Conservation (phyloP, 2,329 filamentous ascomycete species). For the Myriosclerotinia duriaeana region DNA sequence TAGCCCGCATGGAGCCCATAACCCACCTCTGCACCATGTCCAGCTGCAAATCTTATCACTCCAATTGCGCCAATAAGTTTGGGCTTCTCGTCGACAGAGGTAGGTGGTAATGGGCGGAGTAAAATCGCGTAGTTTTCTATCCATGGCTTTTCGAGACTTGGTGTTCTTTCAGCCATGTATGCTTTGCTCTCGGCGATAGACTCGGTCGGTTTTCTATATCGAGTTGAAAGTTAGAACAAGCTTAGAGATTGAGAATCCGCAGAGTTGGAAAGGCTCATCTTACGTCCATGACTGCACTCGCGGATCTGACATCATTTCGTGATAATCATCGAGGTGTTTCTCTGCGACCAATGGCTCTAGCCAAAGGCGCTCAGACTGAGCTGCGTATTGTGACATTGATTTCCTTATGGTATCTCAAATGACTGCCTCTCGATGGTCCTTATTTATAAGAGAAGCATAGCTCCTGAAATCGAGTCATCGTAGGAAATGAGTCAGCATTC, state of each 20-base stretch:
- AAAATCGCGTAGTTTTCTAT: conserved; percentile 34
- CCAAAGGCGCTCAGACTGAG: conserved; percentile 31
- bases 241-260: not conserved
- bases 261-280: not conserved
- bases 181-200: conserved; percentile 23
- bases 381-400: conserved; percentile 26
- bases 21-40: conserved; percentile 27
- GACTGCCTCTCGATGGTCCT: not conserved
- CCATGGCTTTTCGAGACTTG: conserved; percentile 26
- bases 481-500: not conserved
- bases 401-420: not conserved
- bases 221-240: not conserved
- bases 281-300: conserved; percentile 27
- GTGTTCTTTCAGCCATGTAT: conserved; percentile 17
- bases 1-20: conserved; percentile 29
- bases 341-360: conserved; percentile 30
- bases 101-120: conserved; percentile 20
- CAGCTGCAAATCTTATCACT: conserved; percentile 24
- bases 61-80: conserved; percentile 30
- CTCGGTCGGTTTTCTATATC: not conserved
- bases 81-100: conserved; percentile 3
- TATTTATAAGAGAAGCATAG: not conserved
- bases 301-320: conserved; percentile 25
- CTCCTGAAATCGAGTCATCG: conserved; percentile 2
- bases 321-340: conserved; percentile 31